These are phyloP conservation scores for Novakomyces olei DNA, from an alignment of 805 yeast species.

Conservation along the genomic window DNA sequence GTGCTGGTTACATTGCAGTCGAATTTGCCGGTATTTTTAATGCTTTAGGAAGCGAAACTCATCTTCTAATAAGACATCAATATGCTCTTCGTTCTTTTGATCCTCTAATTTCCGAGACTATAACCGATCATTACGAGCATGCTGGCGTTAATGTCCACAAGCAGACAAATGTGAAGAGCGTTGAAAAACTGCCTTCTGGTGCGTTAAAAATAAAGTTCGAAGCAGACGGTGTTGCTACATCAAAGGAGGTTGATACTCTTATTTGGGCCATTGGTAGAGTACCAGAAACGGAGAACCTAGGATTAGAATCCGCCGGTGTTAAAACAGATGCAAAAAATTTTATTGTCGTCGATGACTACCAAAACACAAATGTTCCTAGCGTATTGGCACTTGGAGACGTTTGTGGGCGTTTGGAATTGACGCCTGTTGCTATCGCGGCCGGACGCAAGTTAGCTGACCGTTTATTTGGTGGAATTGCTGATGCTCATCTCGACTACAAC, in stretches of 20 bases:
- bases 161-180: constrained; percentile 27
- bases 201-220: constrained; percentile 27
- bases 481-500: constrained; percentile 61
- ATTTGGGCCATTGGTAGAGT: constrained; percentile 91
- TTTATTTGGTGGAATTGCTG: constrained; percentile 62
- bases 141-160: constrained; percentile 70
- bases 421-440: constrained; percentile 97
- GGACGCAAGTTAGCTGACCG: constrained; percentile 88
- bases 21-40: constrained; percentile 90
- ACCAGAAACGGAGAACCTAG: constrained; percentile 42
- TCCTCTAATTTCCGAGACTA: constrained; percentile 47
- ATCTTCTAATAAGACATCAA: constrained; percentile 74
- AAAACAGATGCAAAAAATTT: constrained; percentile 36
- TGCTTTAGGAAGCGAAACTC: constrained; percentile 68
- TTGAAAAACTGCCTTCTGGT: constrained; percentile 22
- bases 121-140: constrained; percentile 60
- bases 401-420: constrained; percentile 66
- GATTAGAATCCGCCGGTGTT: constrained; percentile 56
- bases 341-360: constrained; percentile 68
- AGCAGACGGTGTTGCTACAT: constrained; percentile 19
- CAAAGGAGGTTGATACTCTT: constrained; percentile 50
- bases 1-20: constrained; percentile 94
- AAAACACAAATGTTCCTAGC: constrained; percentile 48
- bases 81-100: constrained; percentile 80
- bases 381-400: constrained; percentile 86